Evolutionary conservation across 345 rosid genomes (phyloP).

Genomic region (Syzygium jambos): DNA sequence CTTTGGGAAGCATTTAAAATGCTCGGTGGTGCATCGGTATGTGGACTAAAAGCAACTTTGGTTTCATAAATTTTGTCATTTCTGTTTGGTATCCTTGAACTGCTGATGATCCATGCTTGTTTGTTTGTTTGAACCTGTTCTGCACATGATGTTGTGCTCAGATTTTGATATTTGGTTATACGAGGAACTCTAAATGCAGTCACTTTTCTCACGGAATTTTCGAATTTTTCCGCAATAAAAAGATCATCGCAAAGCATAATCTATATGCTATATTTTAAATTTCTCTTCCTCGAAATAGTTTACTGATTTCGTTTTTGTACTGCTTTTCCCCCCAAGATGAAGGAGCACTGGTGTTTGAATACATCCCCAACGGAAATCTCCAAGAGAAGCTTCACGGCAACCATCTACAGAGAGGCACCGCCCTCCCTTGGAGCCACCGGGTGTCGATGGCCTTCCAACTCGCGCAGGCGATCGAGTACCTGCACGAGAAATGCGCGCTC

Average conservation of each 20-base stretch:
- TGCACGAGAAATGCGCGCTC: slow-evolving; percentile 63
- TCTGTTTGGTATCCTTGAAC: background rate
- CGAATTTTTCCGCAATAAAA: too few species aligned
- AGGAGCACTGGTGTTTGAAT: slow-evolving; percentile 74
- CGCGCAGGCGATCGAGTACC: slow-evolving; percentile 62
- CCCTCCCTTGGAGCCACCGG: slow-evolving; percentile 56
- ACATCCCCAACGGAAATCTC: slow-evolving; percentile 58
- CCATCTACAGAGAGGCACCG: background rate
- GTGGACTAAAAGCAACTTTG: background rate
- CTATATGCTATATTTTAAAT: background rate
- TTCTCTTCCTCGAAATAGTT: background rate
- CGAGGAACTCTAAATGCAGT: background rate
- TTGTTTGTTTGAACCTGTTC: background rate
- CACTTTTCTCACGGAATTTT: background rate
- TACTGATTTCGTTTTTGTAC: background rate
- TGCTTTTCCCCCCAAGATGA: slow-evolving; percentile 23
- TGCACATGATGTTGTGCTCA: background rate
- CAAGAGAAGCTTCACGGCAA: slow-evolving; percentile 53
- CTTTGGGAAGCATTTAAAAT: background rate
- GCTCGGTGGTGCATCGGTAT: background rate
- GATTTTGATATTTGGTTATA: background rate
- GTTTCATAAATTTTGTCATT: background rate
- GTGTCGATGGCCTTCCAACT: slow-evolving; percentile 58
- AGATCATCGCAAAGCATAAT: background rate
- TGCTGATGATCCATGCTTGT: background rate